Base-by-base conservation (phyloP, 208 protist species). In the Leishmania lainsoni region DNA sequence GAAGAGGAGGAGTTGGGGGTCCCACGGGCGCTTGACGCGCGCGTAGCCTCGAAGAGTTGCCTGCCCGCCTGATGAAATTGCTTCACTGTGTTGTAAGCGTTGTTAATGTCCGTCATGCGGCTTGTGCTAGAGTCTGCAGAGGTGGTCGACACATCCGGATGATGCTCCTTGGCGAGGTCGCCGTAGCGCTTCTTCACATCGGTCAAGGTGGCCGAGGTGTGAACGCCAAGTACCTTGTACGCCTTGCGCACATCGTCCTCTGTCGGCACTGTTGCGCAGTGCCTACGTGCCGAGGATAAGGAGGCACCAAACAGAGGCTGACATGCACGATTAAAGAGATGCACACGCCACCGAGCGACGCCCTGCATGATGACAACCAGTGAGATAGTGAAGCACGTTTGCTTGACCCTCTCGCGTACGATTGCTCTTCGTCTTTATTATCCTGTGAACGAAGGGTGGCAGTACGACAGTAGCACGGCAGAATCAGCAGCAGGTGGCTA, bases 171-270 rank as follows among this genome's bases (percentile, higher is more conserved):
- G 17, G 93, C 95, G 17, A 98, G 88, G 48, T 89, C 87, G 4
- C 95, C 83, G 75, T 97, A 98, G 35, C 87, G 83, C 78, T 92
- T 90, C 78, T 95, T 96, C n/a, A 98, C 87, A 63, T 96, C 94
- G 5, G 86, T 70, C 65, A 93, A 90, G 0, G 90, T 66, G 32
- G 84, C 81, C 2, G 84, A 87, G 35, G 78, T 68, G 39, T 83
- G 65, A 52, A 95, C 85, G n/a, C 94, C 94, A 6, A 97, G 87
- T 32, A 90, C 86, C 56, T 88, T 86, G 83, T 92, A 97, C 35
- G 94, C 94, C 78, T 79, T 80, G 5, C 84, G 83, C 66, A 97
- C 92, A 65, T 97, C 92, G 39, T 95, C 88, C 61, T 94, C 92
- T n/a, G 89, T 90, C 29, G 94, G 93, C 4, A 83, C 74, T 42